Conservation (phyloP, 345 rosid genomes). For the Ceriops zippeliana region DNA sequence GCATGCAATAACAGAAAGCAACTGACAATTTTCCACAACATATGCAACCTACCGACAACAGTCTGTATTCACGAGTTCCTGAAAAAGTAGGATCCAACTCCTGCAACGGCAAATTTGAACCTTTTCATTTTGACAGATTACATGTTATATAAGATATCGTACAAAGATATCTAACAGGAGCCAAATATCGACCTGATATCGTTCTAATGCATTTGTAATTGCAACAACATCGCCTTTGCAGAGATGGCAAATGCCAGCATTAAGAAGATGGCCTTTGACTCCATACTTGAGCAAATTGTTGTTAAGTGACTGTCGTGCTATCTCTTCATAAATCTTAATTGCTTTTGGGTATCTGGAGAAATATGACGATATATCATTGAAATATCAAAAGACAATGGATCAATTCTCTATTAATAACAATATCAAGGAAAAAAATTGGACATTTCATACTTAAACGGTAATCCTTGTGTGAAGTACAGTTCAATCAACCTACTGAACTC, state of each 20-base stretch:
- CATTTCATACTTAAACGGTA: too few species aligned
- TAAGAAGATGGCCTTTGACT: conserved; percentile 96
- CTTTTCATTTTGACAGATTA: conserved; percentile 8
- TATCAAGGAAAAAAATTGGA: background rate
- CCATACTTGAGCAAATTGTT: conserved; percentile 91
- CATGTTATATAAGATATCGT: background rate
- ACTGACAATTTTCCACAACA: background rate
- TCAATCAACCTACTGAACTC: background rate
- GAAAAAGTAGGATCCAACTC: conserved; percentile 94
- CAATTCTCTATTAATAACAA: background rate
- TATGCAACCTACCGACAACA: conserved; percentile 48
- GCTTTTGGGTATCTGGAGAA: conserved; percentile 76
- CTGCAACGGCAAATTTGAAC: conserved; percentile 41
- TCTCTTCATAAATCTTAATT: conserved; percentile 83
- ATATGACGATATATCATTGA: conserved; percentile 22
- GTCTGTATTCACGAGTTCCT: conserved; percentile 82
- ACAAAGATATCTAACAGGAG: conserved; percentile 9
- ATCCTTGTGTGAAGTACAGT: background rate
- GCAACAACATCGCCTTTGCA: conserved; percentile 91
- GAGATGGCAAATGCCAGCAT: conserved; percentile 94
- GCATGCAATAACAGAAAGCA: too few species aligned
- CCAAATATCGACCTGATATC: conserved; percentile 64
- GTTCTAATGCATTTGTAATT: conserved; percentile 81
- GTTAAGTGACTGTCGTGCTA: conserved; percentile 66
- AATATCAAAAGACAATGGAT: background rate